Percentiles rank a stretch among this genome's conserved stretches.
Evolutionary conservation across 305 asterid genomes (phyloP).

Genomic region (Solanum hybrid): DNA sequence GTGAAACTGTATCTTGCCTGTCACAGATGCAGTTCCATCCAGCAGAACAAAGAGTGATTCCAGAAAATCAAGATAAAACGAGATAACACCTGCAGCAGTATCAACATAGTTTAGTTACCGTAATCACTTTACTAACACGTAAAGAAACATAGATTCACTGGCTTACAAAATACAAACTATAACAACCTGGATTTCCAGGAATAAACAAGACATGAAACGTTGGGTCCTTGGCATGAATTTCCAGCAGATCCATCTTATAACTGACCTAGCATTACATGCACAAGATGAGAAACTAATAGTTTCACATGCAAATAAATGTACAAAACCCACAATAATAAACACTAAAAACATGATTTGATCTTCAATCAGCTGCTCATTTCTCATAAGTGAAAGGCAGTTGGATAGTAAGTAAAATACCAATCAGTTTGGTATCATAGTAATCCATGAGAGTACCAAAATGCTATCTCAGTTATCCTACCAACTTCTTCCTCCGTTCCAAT

Average conservation of each 20-base stretch:
- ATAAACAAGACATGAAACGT: constrained; percentile 55
- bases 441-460: not conserved
- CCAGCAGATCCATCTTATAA: constrained; percentile 55
- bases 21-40: constrained; percentile 66
- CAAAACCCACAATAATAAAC: not conserved
- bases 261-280: constrained; percentile 22
- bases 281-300: not conserved
- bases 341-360: not conserved
- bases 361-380: not conserved
- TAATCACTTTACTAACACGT: not conserved
- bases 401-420: not conserved
- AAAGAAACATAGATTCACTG: not conserved
- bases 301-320: constrained; percentile 6
- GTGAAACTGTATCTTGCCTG: constrained; percentile 41
- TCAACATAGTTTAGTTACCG: not conserved
- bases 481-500: not conserved
- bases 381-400: not conserved
- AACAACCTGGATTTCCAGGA: constrained; percentile 91
- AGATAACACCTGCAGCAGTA: constrained; percentile 51
- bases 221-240: constrained; percentile 56
- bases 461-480: not conserved
- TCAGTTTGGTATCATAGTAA: not conserved
- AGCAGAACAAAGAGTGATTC: constrained; percentile 57
- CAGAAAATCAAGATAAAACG: constrained; percentile 72
- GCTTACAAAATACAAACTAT: not conserved